Conservation (phyloP, 345 rosid species). For the Mercurialis annua region DNA sequence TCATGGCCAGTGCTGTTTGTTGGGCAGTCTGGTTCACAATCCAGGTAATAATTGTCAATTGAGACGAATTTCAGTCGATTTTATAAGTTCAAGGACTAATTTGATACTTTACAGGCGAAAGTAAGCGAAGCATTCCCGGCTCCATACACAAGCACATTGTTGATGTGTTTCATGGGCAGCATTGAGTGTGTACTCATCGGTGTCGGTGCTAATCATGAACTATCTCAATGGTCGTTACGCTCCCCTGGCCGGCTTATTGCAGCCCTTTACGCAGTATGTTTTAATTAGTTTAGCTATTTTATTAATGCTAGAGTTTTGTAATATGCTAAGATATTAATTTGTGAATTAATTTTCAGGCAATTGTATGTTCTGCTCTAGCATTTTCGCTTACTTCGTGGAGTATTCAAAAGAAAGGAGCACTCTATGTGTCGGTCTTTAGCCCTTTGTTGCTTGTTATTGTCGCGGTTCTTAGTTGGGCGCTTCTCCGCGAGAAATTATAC, state of each 20-base stretch:
- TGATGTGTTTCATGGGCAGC: conserved; percentile 74
- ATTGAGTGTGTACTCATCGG: conserved; percentile 52
- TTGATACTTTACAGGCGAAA: conserved; percentile 40
- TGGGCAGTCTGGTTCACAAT: conserved; percentile 82
- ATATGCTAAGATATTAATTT: neutral
- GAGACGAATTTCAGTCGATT: no score
- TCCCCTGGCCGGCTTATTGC: conserved; percentile 54
- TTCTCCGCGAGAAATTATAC: conserved; percentile 72
- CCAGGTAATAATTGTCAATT: conserved; percentile 70
- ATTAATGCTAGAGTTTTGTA: neutral
- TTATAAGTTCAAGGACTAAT: no score
- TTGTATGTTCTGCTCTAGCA: conserved; percentile 67
- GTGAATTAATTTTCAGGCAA: conserved; percentile 44
- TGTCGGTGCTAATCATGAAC: conserved; percentile 32
- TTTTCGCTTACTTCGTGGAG: conserved; percentile 70
- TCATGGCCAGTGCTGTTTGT: conserved; percentile 51
- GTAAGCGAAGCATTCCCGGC: conserved; percentile 65
- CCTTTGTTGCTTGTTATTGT: conserved; percentile 70
- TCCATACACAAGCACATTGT: conserved; percentile 71
- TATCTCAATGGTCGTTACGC: conserved; percentile 60
- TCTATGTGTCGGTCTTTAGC: conserved; percentile 81
- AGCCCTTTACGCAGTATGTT: conserved; percentile 60
- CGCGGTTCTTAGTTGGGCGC: conserved; percentile 74
- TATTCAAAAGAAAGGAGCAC: conserved; percentile 73
- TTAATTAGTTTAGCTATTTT: neutral